Conservation (phyloP, 345 rosid genomes). For the Aquilaria malaccensis region DNA sequence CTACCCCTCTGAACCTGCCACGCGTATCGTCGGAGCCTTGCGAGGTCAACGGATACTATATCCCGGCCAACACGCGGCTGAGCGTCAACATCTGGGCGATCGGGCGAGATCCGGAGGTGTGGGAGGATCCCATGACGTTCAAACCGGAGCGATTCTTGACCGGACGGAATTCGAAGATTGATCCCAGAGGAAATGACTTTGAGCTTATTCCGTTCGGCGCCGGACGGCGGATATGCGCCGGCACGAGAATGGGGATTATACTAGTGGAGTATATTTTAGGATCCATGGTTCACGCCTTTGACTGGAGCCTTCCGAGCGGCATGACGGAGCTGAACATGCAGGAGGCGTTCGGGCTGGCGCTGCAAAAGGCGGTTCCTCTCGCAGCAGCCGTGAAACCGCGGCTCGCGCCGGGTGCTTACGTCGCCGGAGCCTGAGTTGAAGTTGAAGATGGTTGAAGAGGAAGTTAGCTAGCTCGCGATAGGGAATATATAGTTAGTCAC, state of each 20-base stretch:
- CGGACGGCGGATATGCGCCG: constrained; percentile 47
- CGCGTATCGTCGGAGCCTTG: constrained; percentile 33
- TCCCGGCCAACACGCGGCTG: constrained; percentile 35
- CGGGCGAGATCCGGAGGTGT: constrained; percentile 47
- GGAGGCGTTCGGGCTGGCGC: constrained; percentile 46
- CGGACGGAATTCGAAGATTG: constrained; percentile 22
- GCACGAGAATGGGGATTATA: constrained; percentile 48
- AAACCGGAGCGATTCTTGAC: constrained; percentile 39
- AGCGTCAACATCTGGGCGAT: constrained; percentile 61
- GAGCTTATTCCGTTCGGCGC: constrained; percentile 54
- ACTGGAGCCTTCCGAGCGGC: constrained; percentile 37
- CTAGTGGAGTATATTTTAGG: constrained; percentile 47
- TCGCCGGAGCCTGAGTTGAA: no score
- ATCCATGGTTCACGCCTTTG: constrained; percentile 45
- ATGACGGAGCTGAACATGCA: constrained; percentile 39
- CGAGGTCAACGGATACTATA: constrained; percentile 38
- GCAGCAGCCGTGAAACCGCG: constrained; percentile 38
- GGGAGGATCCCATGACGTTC: constrained; percentile 42
- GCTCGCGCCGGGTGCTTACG: constrained; percentile 28
- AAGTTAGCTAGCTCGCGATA: no score
- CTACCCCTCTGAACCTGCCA: constrained; percentile 46
- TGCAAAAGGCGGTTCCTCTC: constrained; percentile 52
- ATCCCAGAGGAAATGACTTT: constrained; percentile 41
- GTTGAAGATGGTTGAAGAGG: no score
- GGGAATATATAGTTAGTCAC: no score